Evolutionary conservation across 2,329 filamentous ascomycete species (phyloP).

Genomic region (Fusarium marasasianum): DNA sequence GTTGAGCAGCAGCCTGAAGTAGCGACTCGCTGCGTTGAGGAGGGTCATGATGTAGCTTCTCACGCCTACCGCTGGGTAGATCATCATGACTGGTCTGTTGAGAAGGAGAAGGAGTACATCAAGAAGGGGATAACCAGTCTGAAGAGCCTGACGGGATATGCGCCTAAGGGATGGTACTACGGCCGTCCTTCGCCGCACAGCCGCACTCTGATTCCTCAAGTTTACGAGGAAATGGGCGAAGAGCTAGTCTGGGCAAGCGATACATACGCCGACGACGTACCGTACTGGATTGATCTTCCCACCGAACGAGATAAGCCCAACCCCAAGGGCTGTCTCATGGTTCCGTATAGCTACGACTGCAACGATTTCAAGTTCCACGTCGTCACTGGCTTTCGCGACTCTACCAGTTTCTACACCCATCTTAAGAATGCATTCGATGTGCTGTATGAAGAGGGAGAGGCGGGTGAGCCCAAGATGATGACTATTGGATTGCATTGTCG

Average conservation of each 20-base stretch:
- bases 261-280: constrained; percentile 6
- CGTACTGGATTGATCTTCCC: constrained; percentile 3
- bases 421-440: constrained; percentile 5
- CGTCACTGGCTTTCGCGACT: not conserved
- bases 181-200: not conserved
- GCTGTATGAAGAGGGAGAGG: not conserved
- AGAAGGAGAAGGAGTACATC: not conserved
- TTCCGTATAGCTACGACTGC: constrained; percentile 11
- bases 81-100: constrained; percentile 1
- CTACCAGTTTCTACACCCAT: not conserved
- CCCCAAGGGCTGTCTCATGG: not conserved
- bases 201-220: not conserved
- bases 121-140: not conserved
- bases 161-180: not conserved
- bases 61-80: constrained; percentile 8
- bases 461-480: not conserved
- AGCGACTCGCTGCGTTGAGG: not conserved
- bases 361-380: constrained; percentile 10
- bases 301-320: not conserved
- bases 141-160: not conserved
- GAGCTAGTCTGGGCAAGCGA: not conserved
- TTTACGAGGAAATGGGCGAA: constrained; percentile 3
- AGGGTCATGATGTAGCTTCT: constrained; percentile 7
- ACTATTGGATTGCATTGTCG: constrained; percentile 1
- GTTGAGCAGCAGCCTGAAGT: constrained; percentile 7